phyloP scores from a whole-genome alignment of 2,329 filamentous ascomycete genomes.

The Pyricularia grisea region DNA sequence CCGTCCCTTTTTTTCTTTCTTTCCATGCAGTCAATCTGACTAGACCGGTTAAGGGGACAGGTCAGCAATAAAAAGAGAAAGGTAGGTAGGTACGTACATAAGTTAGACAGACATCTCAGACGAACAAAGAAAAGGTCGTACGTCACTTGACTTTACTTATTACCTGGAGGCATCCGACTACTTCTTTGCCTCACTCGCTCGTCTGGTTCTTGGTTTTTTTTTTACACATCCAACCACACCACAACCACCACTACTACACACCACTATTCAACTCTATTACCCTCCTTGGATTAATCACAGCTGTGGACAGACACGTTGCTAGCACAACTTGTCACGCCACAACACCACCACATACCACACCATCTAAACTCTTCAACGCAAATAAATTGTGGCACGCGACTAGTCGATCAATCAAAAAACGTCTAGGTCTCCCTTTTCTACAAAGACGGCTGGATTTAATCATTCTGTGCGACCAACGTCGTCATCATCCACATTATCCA shows the following conservation, averaged over 20 bases:
- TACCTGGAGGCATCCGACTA: background rate
- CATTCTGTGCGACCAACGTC: background rate
- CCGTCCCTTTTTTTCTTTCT: background rate
- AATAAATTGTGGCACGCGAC: background rate
- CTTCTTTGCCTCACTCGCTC: background rate
- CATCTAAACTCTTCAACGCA: background rate
- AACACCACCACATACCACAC: background rate
- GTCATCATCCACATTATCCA: background rate
- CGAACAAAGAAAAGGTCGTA: background rate
- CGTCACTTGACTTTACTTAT: background rate
- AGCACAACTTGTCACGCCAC: background rate
- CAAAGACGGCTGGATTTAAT: background rate
- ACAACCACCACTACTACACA: background rate
- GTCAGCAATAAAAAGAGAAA: background rate
- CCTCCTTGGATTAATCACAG: background rate
- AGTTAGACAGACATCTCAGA: background rate
- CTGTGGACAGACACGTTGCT: background rate
- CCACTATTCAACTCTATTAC: background rate
- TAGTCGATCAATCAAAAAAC: background rate
- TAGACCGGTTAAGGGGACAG: background rate
- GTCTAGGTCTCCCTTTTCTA: background rate
- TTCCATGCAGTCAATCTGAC: background rate
- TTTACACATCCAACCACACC: background rate
- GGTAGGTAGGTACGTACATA: no score
- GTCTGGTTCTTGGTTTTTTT: background rate